phyloP scores from a whole-genome alignment of 352 stramenopile genomes.

The Globisporangium recalcitrans region DNA sequence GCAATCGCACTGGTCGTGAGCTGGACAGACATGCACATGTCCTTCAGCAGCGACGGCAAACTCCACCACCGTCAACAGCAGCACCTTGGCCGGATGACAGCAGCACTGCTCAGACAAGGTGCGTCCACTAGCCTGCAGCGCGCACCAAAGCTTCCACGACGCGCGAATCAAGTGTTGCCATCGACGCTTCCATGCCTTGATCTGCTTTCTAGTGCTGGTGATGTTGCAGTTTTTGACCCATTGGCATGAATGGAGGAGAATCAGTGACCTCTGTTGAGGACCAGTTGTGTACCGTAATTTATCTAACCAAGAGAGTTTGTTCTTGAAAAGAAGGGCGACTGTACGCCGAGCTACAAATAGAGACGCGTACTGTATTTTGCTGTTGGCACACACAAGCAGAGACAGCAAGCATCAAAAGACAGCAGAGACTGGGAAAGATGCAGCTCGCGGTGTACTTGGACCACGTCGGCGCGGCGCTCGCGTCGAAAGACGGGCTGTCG shows the following conservation, averaged over 20 bases:
- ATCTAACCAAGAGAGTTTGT: too few species aligned
- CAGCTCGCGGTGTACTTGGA: slow-evolving; percentile 59
- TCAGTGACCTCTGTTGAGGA: too few species aligned
- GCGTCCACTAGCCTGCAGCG: not conserved
- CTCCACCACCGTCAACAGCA: not conserved
- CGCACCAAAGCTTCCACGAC: not conserved
- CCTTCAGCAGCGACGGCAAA: not conserved
- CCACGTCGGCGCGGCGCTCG: slow-evolving; percentile 46
- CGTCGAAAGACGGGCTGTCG: slow-evolving; percentile 35
- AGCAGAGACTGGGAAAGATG: slow-evolving; percentile 22
- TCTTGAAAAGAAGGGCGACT: too few species aligned
- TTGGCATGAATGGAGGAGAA: too few species aligned
- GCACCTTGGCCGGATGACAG: not conserved
- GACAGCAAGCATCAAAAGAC: not conserved
- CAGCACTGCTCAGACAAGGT: not conserved
- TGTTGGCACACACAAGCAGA: not conserved
- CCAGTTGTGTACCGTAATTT: too few species aligned
- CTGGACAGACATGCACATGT: not conserved
- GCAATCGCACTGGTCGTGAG: not conserved
- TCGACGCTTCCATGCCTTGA: too few species aligned
- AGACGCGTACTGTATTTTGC: too few species aligned
- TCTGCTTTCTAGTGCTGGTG: too few species aligned
- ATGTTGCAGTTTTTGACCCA: too few species aligned
- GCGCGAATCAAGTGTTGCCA: not conserved
- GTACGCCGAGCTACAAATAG: too few species aligned